A percentile compares a stretch with the other conserved stretches of the same genome.
phyloP scores from a whole-genome alignment of 1,284 basidiomycete genomes.

The Macrocystidia cucumis region DNA sequence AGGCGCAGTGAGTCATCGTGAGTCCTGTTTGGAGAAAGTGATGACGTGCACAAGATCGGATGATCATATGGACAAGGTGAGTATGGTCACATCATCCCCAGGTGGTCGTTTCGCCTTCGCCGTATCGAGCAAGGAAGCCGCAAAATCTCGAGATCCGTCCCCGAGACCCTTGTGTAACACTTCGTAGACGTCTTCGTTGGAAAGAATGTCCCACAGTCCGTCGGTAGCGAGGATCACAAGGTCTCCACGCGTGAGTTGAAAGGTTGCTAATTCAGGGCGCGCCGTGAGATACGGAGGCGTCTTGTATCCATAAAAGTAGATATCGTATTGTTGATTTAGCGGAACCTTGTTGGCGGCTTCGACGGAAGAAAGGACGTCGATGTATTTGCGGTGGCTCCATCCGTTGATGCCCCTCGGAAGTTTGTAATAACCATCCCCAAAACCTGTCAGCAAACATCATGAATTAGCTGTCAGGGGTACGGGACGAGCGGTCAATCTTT shows the following conservation, averaged over 20 bases:
- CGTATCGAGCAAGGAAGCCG: conserved; percentile 17
- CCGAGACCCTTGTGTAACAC: conserved; percentile 15
- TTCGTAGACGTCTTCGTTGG: conserved; percentile 17
- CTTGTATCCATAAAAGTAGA: conserved; percentile 24
- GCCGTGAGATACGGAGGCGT: conserved; percentile 27
- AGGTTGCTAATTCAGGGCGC: conserved; percentile 17
- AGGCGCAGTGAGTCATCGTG: too few species aligned
- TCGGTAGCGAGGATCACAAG: conserved; percentile 24
- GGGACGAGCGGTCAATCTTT: too few species aligned
- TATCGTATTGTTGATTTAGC: conserved; percentile 23
- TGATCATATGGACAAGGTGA: conserved; percentile 13
- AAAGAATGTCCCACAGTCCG: conserved; percentile 25
- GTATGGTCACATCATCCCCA: conserved; percentile 26
- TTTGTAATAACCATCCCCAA: conserved; percentile 28
- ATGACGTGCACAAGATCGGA: too few species aligned
- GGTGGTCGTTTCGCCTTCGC: conserved; percentile 15
- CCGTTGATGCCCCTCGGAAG: conserved; percentile 19
- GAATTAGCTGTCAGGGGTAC: conserved; percentile 1
- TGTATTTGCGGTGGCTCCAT: conserved; percentile 20
- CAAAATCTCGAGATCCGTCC: conserved; percentile 16
- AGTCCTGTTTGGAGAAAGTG: too few species aligned
- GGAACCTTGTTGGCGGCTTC: conserved; percentile 22
- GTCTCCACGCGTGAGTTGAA: conserved; percentile 15
- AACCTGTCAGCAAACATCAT: conserved; percentile 14
- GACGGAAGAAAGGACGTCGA: conserved; percentile 21